These are phyloP conservation scores for Lentinula guzmanii DNA, from an alignment of 768 basidiomycete species.

Conservation along the genomic window DNA sequence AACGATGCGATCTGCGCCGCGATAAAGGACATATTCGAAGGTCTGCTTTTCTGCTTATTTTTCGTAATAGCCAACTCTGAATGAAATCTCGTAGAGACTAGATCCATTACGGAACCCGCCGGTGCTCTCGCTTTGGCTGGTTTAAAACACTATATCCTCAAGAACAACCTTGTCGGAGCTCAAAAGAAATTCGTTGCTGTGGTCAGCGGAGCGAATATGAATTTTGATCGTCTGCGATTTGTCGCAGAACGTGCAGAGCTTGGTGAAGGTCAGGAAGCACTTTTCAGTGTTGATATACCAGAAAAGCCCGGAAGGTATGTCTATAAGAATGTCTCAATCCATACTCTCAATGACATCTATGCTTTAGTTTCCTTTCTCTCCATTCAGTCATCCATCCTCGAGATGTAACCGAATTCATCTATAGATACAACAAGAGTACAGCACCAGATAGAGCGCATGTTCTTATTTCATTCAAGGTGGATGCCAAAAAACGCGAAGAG, in stretches of 20 bases:
- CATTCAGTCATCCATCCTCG: conserved; percentile 88
- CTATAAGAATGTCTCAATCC: neutral
- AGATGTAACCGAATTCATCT: conserved; percentile 92
- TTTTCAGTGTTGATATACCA: conserved; percentile 92
- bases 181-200: conserved; percentile 88
- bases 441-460: conserved; percentile 72
- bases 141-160: conserved; percentile 78
- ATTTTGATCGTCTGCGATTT: conserved; percentile 93
- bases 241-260: conserved; percentile 98
- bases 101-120: conserved; percentile 94
- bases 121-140: conserved; percentile 92
- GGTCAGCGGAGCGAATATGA: conserved; percentile 97
- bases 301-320: conserved; percentile 85
- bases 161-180: conserved; percentile 77
- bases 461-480: conserved; percentile 85
- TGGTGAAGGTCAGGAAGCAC: conserved; percentile 90
- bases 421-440: conserved; percentile 69
- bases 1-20: conserved; percentile 98
- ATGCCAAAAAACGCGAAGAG: conserved; percentile 46
- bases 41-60: conserved; percentile 30
- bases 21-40: conserved; percentile 98
- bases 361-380: conserved; percentile 73
- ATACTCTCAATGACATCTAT: conserved; percentile 3
- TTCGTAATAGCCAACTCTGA: neutral
- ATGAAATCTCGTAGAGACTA: conserved; percentile 58